These are phyloP conservation scores for Yarrowia sp. DNA, from an alignment of 805 yeast genomes.

Conservation along the genomic window DNA sequence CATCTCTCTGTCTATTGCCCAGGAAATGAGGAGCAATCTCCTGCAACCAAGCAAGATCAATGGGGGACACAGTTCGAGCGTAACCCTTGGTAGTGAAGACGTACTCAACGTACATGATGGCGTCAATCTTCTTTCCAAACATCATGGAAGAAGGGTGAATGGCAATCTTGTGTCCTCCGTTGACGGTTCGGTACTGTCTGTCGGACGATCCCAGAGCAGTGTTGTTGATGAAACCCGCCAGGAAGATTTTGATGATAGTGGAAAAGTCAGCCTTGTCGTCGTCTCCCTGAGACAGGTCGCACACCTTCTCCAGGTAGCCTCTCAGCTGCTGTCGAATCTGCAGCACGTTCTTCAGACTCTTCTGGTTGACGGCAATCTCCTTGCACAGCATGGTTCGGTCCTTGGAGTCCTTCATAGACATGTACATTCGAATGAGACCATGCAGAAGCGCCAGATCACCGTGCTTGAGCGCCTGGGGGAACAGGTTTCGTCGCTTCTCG, in stretches of 20 bases:
- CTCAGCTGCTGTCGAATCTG: slow-evolving; percentile 73
- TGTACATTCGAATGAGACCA: slow-evolving; percentile 64
- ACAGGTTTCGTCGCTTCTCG: slow-evolving; percentile 64
- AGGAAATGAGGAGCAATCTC: slow-evolving; percentile 69
- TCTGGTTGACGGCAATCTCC: slow-evolving; percentile 67
- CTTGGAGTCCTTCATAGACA: slow-evolving; percentile 44
- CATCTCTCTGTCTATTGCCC: slow-evolving; percentile 36
- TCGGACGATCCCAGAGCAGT: slow-evolving; percentile 96
- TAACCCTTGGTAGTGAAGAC: slow-evolving; percentile 92
- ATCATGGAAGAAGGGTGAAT: slow-evolving; percentile 88
- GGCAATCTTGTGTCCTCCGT: slow-evolving; percentile 76
- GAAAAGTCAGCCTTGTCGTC: slow-evolving; percentile 36
- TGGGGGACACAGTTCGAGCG: slow-evolving; percentile 81
- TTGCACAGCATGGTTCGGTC: slow-evolving; percentile 83
- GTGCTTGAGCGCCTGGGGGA: slow-evolving; percentile 65
- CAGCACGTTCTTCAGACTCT: slow-evolving; percentile 75
- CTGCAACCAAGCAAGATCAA: slow-evolving; percentile 82
- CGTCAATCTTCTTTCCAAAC: slow-evolving; percentile 79
- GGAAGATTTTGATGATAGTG: slow-evolving; percentile 65
- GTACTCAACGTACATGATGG: slow-evolving; percentile 90
- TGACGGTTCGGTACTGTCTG: slow-evolving; percentile 80
- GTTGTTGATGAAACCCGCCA: slow-evolving; percentile 79
- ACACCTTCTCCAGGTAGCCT: slow-evolving; percentile 58
- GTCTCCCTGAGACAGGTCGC: slow-evolving; percentile 34
- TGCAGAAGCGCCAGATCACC: slow-evolving; percentile 86